Percentiles rank a stretch among this genome's conserved stretches.
phyloP scores from a whole-genome alignment of 2,329 filamentous ascomycete genomes.

The Colletotrichum sp. region DNA sequence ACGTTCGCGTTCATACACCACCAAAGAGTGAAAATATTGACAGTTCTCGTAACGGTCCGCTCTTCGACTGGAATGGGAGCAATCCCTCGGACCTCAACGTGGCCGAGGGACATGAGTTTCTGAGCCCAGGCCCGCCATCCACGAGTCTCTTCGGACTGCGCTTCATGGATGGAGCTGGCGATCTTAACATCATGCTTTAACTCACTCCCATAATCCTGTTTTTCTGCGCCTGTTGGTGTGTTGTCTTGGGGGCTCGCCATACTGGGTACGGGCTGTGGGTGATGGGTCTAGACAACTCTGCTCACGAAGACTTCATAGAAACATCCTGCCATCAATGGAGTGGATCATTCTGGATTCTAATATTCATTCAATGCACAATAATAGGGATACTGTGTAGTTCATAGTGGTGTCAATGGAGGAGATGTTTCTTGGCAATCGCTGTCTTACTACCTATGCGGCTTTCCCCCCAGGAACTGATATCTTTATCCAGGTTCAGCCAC shows the following conservation, averaged over 20 bases:
- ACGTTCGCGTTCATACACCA: constrained; percentile 35
- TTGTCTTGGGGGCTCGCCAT: neutral
- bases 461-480: neutral
- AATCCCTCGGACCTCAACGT: constrained; percentile 32
- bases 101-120: neutral
- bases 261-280: neutral
- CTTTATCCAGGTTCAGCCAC: neutral
- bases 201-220: neutral
- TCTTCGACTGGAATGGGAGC: constrained; percentile 32
- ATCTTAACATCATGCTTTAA: neutral
- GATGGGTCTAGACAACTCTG: neutral
- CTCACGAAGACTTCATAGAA: neutral
- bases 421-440: neutral
- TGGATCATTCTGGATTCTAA: neutral
- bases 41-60: constrained; percentile 31
- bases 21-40: constrained; percentile 34
- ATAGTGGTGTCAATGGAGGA: no score
- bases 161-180: neutral
- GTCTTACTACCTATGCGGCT: rapidly evolving
- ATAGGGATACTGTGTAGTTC: neutral
- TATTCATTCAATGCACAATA: neutral
- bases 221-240: neutral
- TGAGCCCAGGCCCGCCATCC: neutral
- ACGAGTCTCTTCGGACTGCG: neutral
- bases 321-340: neutral